Evolutionary conservation across 805 yeast genomes (phyloP).

Genomic region (Saccharomycopsis javanensis): DNA sequence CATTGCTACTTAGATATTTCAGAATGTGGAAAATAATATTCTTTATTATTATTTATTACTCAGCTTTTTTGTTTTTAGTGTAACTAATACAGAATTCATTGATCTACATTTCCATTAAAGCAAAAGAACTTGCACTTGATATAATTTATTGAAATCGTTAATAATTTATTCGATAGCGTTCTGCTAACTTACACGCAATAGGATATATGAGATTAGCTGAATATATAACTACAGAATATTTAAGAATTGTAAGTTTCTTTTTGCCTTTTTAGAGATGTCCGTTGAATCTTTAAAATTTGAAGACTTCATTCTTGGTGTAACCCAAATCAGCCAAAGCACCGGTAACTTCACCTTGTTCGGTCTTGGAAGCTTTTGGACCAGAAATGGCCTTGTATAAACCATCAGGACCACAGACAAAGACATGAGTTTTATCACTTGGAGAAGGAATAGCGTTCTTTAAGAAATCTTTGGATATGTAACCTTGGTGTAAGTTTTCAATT

Average conservation of each 20-base stretch:
- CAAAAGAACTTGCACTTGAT: too few relatives aligned
- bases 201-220: too few relatives aligned
- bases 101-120: too few relatives aligned
- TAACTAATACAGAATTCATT: background rate
- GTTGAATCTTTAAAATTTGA: conserved; percentile 51
- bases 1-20: too few relatives aligned
- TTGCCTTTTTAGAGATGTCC: too few relatives aligned
- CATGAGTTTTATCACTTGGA: conserved; percentile 58
- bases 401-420: conserved; percentile 95
- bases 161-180: too few relatives aligned
- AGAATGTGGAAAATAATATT: too few relatives aligned
- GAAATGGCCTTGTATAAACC: conserved; percentile 79
- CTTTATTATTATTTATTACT: too few relatives aligned
- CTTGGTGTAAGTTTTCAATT: conserved; percentile 44
- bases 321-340: conserved; percentile 88
- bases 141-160: too few relatives aligned
- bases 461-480: conserved; percentile 72
- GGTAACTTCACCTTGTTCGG: conserved; percentile 89
- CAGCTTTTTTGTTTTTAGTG: background rate
- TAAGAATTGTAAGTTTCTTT: too few relatives aligned
- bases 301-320: conserved; percentile 76
- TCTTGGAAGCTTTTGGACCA: conserved; percentile 74
- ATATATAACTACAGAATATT: too few relatives aligned
- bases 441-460: conserved; percentile 51
- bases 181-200: too few relatives aligned